Conservation (phyloP, 768 basidiomycete species). For the Coprinellus micaceus region DNA sequence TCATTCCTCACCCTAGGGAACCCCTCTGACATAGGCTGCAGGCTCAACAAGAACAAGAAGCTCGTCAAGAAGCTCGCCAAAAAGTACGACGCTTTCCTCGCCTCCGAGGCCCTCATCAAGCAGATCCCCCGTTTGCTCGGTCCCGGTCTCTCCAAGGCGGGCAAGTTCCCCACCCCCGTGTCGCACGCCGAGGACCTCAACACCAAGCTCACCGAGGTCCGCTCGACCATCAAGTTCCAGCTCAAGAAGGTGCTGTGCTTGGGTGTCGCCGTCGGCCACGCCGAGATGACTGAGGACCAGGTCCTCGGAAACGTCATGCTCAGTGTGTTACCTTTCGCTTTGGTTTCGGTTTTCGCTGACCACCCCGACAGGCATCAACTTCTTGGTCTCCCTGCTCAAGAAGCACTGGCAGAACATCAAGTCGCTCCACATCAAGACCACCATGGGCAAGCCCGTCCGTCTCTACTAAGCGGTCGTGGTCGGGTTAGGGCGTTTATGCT, state of each 20-base stretch:
- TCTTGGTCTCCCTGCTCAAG: slow-evolving; percentile 97
- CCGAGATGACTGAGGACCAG: slow-evolving; percentile 97
- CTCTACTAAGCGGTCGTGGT: slow-evolving; percentile 62
- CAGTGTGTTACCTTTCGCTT: slow-evolving; percentile 44
- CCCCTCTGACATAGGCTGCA: slow-evolving; percentile 23
- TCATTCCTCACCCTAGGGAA: no score
- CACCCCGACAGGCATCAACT: slow-evolving; percentile 83
- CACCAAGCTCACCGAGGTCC: slow-evolving; percentile 92
- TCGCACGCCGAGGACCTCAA: slow-evolving; percentile 85
- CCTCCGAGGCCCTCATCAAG: slow-evolving; percentile 97
- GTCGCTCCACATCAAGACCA: slow-evolving; percentile 96
- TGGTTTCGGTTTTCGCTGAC: slow-evolving; percentile 5
- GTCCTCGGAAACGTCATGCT: slow-evolving; percentile 97
- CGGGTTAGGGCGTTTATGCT: slow-evolving; percentile 7
- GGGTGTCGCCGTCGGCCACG: slow-evolving; percentile 97
- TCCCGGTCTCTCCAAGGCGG: slow-evolving; percentile 99
- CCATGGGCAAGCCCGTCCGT: slow-evolving; percentile 98
- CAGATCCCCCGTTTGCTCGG: slow-evolving; percentile 99
- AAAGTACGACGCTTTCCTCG: slow-evolving; percentile 98
- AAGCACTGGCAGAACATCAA: slow-evolving; percentile 99
- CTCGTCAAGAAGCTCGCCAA: slow-evolving; percentile 99
- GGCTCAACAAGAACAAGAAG: slow-evolving; percentile 99
- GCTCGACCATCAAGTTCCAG: slow-evolving; percentile 99
- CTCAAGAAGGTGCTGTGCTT: slow-evolving; percentile 98
- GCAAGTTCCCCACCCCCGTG: slow-evolving; percentile 98